phyloP scores from a whole-genome alignment of 768 basidiomycete species.

The Leccinum longicurvipes region DNA sequence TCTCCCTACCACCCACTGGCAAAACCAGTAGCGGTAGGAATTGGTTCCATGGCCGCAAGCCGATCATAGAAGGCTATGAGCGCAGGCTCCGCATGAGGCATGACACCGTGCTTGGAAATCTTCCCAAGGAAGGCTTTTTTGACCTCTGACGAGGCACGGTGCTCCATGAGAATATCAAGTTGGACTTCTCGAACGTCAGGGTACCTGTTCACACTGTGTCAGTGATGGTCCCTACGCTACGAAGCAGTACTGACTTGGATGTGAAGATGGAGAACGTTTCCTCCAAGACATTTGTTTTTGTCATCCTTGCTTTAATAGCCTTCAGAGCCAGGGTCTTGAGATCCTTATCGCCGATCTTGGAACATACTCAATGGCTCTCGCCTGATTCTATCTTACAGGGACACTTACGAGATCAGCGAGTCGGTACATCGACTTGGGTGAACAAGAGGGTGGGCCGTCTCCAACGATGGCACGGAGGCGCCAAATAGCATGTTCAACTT shows the following conservation, averaged over 20 bases:
- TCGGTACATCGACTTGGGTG: conserved; percentile 38
- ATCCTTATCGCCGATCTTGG: conserved; percentile 13
- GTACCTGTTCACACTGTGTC: conserved; percentile 13
- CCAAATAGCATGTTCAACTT: conserved; percentile 1
- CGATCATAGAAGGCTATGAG: conserved; percentile 18
- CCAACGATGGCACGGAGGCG: not conserved
- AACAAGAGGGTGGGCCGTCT: conserved; percentile 20
- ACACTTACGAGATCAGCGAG: conserved; percentile 30
- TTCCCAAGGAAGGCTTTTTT: conserved; percentile 12
- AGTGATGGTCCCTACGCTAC: not conserved
- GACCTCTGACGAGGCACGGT: conserved; percentile 9
- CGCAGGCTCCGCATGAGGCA: conserved; percentile 8
- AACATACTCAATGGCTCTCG: not conserved
- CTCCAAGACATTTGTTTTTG: conserved; percentile 19
- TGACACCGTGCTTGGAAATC: not conserved
- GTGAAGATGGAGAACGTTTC: conserved; percentile 31
- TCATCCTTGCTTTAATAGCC: conserved; percentile 17
- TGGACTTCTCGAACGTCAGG: conserved; percentile 17
- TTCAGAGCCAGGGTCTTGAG: conserved; percentile 19
- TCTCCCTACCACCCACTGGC: too few species aligned
- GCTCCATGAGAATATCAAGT: conserved; percentile 11
- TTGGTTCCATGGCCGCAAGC: not conserved
- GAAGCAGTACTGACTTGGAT: conserved; percentile 14
- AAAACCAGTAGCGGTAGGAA: too few species aligned
- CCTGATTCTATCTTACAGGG: not conserved